Evolutionary conservation across 371 early-diverging fungal species (phyloP), one percentile per base, ranked within the genome.

Genomic region (Mortierella sp.): DNA sequence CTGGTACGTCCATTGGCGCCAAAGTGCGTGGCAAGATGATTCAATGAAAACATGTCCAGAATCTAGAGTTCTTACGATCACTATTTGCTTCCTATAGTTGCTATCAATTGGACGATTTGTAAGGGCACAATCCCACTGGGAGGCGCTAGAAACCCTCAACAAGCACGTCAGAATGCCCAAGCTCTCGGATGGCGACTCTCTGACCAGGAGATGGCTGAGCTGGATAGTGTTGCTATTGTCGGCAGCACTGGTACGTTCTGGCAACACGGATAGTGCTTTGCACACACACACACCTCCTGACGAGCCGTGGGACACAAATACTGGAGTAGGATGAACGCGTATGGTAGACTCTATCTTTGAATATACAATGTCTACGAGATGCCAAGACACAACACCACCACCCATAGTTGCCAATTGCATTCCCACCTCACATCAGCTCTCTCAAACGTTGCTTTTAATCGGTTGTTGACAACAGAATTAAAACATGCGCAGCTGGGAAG

Each of bases 121-220:
- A 74, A 74, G 42, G 87, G 87, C 16, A 81, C 86, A 0, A 84
- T 87, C 42, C 87, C 87, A 19, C 54, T 87, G 18, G 85, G 82
- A 48, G 87, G 87, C 12, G 86, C 85, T 3, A 59, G 84, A 51
- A 87, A 83, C 26, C 80, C 82, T 1, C 70, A 79, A 2, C 87
- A 87, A 49, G 84, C 84, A 1, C 64, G 64, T n/a, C 84, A 84
- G 45, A 87, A 87, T 39, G 78, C 63, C 10, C 47, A 71, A 38
- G 82, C 83, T 2, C 69, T 87, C 26, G 82, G 80, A n/a, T 87
- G 87, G 76, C 54, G 81, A 3, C 74, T 87, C 28, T 74, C 84
- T 1, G 69, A 80, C 10, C 78, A 82, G 4, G 85, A 87, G 19
- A 59, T 87, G 13, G 71, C 70, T 2, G 82, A 80, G 38, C 52